These are phyloP conservation scores for Aegle marmelos DNA, from an alignment of 345 rosid species.

Conservation along the genomic window DNA sequence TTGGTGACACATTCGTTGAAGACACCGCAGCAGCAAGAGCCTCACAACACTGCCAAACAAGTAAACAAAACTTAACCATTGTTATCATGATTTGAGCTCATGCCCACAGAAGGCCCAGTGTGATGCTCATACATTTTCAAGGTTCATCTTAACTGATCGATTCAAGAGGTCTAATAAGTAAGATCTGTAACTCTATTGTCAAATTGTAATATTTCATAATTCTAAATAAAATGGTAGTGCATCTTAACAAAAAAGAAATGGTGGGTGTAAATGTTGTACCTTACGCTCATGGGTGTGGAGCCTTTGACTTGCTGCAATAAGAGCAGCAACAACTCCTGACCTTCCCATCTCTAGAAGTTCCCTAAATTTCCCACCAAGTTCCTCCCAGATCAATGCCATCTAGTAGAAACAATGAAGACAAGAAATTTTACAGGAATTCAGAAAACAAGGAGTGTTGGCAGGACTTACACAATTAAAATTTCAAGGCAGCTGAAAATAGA, in stretches of 20 bases:
- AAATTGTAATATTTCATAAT: background rate
- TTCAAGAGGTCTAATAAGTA: background rate
- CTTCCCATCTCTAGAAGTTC: constrained; percentile 86
- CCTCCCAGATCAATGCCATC: constrained; percentile 80
- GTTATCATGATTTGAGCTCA: constrained; percentile 1
- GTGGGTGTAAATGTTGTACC: constrained; percentile 36
- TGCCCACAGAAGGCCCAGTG: background rate
- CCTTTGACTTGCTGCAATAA: constrained; percentile 72
- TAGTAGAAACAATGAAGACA: constrained; percentile 28
- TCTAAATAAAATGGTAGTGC: background rate
- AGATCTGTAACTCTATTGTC: background rate
- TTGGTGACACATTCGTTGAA: constrained; percentile 51
- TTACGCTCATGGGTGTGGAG: constrained; percentile 59
- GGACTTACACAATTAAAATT: background rate
- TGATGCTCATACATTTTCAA: background rate
- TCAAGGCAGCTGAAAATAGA: background rate
- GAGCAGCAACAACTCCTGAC: constrained; percentile 82
- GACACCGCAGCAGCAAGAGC: constrained; percentile 72
- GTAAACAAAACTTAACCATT: background rate
- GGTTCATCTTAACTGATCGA: background rate
- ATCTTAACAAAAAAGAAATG: constrained; percentile 8
- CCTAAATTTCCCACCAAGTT: constrained; percentile 66
- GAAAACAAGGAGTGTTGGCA: background rate
- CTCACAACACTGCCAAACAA: constrained; percentile 69
- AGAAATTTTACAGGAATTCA: background rate